phyloP scores from a whole-genome alignment of 2,329 filamentous ascomycete genomes.

The Chrysoporthe cubensis region DNA sequence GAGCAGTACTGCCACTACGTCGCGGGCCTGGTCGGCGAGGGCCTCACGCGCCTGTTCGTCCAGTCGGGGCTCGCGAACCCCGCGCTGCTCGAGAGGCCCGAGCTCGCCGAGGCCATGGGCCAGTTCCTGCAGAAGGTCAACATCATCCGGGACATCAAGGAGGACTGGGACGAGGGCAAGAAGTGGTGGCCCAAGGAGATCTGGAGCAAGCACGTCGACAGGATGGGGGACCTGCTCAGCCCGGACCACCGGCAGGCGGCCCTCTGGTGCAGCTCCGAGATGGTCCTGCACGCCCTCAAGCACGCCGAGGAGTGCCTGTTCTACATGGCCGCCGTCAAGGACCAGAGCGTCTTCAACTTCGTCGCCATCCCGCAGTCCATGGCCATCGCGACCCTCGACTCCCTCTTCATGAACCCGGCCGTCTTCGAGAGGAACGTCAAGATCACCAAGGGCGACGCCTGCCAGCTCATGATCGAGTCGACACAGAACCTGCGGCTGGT shows the following conservation, averaged over 20 bases:
- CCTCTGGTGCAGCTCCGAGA: constrained; percentile 85
- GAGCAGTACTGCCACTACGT: constrained; percentile 98
- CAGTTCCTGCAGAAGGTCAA: constrained; percentile 98
- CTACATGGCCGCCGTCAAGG: constrained; percentile 92
- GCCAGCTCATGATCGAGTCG: constrained; percentile 86
- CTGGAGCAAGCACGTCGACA: constrained; percentile 92
- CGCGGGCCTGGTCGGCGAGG: constrained; percentile 96
- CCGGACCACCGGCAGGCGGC: constrained; percentile 77
- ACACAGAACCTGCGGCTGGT: constrained; percentile 86
- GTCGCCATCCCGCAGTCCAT: constrained; percentile 95
- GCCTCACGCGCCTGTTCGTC: constrained; percentile 87
- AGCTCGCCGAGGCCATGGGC: constrained; percentile 93
- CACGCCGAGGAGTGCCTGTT: constrained; percentile 94
- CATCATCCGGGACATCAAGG: constrained; percentile 93
- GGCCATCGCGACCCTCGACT: constrained; percentile 93
- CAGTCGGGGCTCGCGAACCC: constrained; percentile 85
- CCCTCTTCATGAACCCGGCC: constrained; percentile 87
- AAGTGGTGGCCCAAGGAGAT: constrained; percentile 96
- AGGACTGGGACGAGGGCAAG: constrained; percentile 85
- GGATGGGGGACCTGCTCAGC: constrained; percentile 89
- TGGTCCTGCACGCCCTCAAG: constrained; percentile 87
- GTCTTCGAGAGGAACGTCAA: constrained; percentile 91
- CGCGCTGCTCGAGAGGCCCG: constrained; percentile 74
- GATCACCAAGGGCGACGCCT: constrained; percentile 93
- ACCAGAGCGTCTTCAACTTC: constrained; percentile 99